These are phyloP conservation scores for Globisporangium ultimum DNA, from an alignment of 352 stramenopile species.

Conservation along the genomic window DNA sequence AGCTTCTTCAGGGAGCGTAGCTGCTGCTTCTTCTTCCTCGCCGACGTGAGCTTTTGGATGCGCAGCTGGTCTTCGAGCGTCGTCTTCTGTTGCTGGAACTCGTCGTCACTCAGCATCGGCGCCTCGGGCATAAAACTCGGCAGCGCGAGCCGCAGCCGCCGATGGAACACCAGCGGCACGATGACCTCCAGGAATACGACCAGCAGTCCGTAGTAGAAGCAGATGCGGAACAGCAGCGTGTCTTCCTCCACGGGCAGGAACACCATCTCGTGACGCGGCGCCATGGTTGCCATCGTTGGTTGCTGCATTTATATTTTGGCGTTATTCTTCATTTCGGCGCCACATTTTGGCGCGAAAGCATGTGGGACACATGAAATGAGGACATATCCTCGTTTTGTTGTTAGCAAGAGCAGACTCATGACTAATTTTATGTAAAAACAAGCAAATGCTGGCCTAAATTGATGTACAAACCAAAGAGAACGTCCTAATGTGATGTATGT, in stretches of 20 bases:
- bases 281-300: neutral
- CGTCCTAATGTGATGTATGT: neutral
- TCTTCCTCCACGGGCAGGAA: conserved; percentile 52
- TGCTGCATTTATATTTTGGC: neutral
- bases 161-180: conserved; percentile 48
- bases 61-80: conserved; percentile 33
- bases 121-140: conserved; percentile 18
- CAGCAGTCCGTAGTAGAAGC: conserved; percentile 51
- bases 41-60: conserved; percentile 25
- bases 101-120: conserved; percentile 26
- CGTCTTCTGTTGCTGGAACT: conserved; percentile 38
- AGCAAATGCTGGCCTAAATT: too few relatives aligned
- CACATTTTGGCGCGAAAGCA: neutral
- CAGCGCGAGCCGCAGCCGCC: conserved; percentile 46
- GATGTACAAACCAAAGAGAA: neutral
- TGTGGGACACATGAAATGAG: neutral
- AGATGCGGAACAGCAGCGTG: conserved; percentile 45
- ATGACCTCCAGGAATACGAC: conserved; percentile 49
- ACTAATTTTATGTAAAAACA: too few relatives aligned
- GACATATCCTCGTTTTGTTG: too few relatives aligned
- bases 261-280: conserved; percentile 19
- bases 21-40: conserved; percentile 6
- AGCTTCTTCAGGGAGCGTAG: neutral
- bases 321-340: neutral
- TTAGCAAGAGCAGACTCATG: too few relatives aligned